Evolutionary conservation across 345 rosid species (phyloP).

Genomic region (Cardamine resedifolia): DNA sequence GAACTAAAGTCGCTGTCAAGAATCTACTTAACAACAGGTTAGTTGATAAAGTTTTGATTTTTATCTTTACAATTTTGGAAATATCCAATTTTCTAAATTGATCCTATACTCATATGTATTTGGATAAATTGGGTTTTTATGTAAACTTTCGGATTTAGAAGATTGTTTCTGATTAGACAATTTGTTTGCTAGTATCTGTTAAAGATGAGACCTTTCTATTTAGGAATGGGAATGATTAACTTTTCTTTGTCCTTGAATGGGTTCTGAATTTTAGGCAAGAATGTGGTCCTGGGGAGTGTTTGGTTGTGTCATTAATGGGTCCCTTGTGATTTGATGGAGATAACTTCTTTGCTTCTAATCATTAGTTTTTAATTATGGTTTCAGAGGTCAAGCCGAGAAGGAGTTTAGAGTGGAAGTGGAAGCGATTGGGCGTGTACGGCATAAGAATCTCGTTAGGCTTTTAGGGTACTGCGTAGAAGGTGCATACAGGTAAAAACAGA

Average conservation of each 20-base stretch:
- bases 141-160: neutral
- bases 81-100: neutral
- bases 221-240: neutral
- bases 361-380: neutral
- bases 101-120: neutral
- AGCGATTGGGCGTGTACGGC: constrained; percentile 87
- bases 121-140: neutral
- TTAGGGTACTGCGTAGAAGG: constrained; percentile 96
- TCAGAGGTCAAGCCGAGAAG: constrained; percentile 97
- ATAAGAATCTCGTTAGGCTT: constrained; percentile 89
- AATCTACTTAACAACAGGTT: constrained; percentile 94
- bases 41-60: neutral
- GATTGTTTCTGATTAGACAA: neutral
- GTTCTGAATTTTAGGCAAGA: neutral
- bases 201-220: neutral
- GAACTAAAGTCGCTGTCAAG: constrained; percentile 84
- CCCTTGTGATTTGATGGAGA: neutral
- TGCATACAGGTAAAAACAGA: constrained; percentile 64
- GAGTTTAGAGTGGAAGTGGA: constrained; percentile 98
- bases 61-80: neutral
- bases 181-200: neutral
- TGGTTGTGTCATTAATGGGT: constrained; percentile 8
- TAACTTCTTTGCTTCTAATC: neutral
- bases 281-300: constrained; percentile 24
- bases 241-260: neutral